Base-by-base conservation (phyloP, 2,329 filamentous ascomycete species). In the Calonectria pteridis region DNA sequence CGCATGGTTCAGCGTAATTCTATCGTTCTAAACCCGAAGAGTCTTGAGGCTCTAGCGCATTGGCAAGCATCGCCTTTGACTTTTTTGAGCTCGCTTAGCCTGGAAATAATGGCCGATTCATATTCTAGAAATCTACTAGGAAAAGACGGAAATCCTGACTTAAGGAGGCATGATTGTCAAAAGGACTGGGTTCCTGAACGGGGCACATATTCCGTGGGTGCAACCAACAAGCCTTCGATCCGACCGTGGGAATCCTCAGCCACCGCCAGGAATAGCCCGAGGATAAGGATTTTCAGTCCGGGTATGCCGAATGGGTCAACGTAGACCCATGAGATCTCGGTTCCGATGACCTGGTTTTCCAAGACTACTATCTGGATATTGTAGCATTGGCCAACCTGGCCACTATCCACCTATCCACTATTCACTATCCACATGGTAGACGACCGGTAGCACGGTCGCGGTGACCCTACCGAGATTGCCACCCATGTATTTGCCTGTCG, bases 401-500 rank as follows among this genome's bases (percentile, higher is more conserved):
- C 2, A 18, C 40, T 43, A 43, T 43, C 40, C 40, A 43, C 40
- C 40, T 43, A 43, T 43, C 40, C 40, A 43, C 40, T 43, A 9
- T 43, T 18, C 18, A 88, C 88, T 40, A 89, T 94, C 5, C 89
- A 92, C 74, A 86, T 91, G 74, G 86, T 85, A 16, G 85, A 90
- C 16, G 83, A 81, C 18, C 84, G 88, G 67, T 94, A 92, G 92
- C 87, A 90, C 69, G 91, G 90, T 33, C 89, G 91, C 62, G 93
- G 92, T 51, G 92, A 93, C 76, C 91, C 92, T 0, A 84, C 83
- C 0, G 93, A 95, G 77, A 93, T 95, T 73, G 93, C 93, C 2
- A 93, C 95, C 58, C 93, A 94, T 77, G 93, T 95, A 0, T 94
- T 95, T 80, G 92, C 92, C 11, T 90, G 89, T 51, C 90, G 93